Evolutionary conservation across 805 yeast species (phyloP).

Genomic region (Alloascoidea africana): DNA sequence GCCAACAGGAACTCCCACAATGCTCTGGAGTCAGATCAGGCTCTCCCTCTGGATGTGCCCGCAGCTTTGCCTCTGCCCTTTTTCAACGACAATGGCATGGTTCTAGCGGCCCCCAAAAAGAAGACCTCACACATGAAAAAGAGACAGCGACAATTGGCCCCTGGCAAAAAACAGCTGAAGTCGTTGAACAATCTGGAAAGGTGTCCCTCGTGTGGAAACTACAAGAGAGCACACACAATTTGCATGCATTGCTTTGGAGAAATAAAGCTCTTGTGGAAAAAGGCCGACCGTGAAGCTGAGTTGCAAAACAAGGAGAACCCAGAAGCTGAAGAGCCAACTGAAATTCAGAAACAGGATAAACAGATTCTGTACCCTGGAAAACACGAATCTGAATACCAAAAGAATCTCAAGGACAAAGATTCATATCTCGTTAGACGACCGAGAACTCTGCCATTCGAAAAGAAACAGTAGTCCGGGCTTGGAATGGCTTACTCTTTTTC

Average conservation of each 20-base stretch:
- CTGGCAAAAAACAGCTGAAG: conserved; percentile 69
- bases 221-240: conserved; percentile 76
- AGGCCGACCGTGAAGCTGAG: conserved; percentile 17
- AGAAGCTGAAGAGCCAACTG: conserved; percentile 10
- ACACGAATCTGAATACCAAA: conserved; percentile 28
- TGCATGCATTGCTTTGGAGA: conserved; percentile 89
- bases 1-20: no score
- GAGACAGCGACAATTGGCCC: conserved; percentile 70
- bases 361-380: conserved; percentile 64
- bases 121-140: conserved; percentile 78
- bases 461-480: background rate
- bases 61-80: conserved; percentile 9
- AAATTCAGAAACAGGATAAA: conserved; percentile 41
- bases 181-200: conserved; percentile 64
- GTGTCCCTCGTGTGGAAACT: conserved; percentile 93
- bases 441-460: conserved; percentile 36
- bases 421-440: conserved; percentile 42
- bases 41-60: conserved; percentile 4
- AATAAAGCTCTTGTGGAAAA: conserved; percentile 61
- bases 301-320: conserved; percentile 4
- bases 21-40: background rate
- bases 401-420: conserved; percentile 32
- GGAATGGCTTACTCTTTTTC: no score
- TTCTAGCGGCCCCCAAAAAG: conserved; percentile 89
- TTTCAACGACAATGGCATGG: conserved; percentile 52